Evolutionary conservation across 176 grass and related monocot genomes (phyloP).

Genomic region (Panicum miliaceum): DNA sequence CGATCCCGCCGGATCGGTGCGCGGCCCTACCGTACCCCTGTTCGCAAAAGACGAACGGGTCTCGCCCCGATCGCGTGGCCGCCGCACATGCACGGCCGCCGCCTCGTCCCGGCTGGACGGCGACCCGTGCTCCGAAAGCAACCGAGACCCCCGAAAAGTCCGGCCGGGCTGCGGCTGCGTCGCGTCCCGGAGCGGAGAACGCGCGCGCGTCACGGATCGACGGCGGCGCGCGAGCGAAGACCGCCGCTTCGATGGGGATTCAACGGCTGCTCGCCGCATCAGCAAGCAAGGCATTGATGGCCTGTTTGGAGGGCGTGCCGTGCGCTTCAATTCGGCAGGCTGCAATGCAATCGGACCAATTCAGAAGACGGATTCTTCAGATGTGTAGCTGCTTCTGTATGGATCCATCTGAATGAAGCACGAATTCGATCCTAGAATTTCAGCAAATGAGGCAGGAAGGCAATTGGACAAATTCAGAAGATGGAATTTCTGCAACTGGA

Average conservation of each 20-base stretch:
- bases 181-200: background rate
- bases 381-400: no score
- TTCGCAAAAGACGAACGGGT: slow-evolving; percentile 4
- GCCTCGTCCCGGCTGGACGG: background rate
- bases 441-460: background rate
- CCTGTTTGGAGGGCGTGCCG: background rate
- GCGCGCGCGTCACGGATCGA: background rate
- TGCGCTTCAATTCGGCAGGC: background rate
- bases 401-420: no score
- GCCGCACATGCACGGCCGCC: slow-evolving; percentile 14
- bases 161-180: background rate
- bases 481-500: no score
- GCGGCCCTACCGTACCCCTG: background rate
- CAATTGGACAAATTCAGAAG: no score
- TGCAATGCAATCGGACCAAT: no score
- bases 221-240: background rate
- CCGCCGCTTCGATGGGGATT: background rate
- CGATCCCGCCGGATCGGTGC: background rate
- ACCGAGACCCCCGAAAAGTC: background rate
- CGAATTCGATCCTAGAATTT: background rate
- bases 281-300: slow-evolving; percentile 2
- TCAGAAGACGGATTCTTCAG: no score
- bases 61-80: background rate
- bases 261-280: background rate
- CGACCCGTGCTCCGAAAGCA: slow-evolving; percentile 32